Base-by-base conservation (phyloP, 1,139 yeast species). In the Torulaspora globosa region DNA sequence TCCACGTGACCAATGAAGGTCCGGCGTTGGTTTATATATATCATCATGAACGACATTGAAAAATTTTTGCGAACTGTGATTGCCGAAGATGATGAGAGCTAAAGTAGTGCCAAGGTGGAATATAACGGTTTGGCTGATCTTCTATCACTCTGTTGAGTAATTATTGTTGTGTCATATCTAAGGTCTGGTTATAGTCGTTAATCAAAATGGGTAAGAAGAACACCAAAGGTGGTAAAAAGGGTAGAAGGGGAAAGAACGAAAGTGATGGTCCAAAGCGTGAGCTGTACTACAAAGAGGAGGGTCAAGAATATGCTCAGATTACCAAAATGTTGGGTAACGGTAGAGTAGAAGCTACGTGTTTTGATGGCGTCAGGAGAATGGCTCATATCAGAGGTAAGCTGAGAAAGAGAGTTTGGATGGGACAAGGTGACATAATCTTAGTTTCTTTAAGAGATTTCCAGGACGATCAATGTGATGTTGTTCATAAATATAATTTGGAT, bases 341-440 rank as follows among this genome's bases (percentile, higher is more conserved):
- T 58, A 82, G 98, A 71, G 82, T 94, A 47, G 96, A 90, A 70
- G 97, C 95, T 47, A 70, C 81, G 46, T 94, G 98, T 72, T 94
- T 92, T 65, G 98, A 94, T 66, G 96, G 96, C 55, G 75, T 76
- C 58, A 88, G 83, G 68, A 83, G 99, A 75, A 79, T 88, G 80
- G 97, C 96, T 15, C 98, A 92, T 68, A 94, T 94, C 65, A 86
- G 99, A 77, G 99, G 99, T 60, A 94, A 94, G 70, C 80, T 94
- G 74, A 86, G 99, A 79, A 94, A 94, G 83, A 92, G 92, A 80
- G 97, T 90, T 53, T 94, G 99, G 99, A 90, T 94, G 88, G 86
- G 88, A 38, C 97, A 89, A 71, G 98, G 98, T 72, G 99, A 94
- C 67, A 94, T 94, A 60, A 89, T 94, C 58, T 75, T 94, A 65